Conservation (phyloP, 192 early-diverging fungal species). For the Coemansia sp. region DNA sequence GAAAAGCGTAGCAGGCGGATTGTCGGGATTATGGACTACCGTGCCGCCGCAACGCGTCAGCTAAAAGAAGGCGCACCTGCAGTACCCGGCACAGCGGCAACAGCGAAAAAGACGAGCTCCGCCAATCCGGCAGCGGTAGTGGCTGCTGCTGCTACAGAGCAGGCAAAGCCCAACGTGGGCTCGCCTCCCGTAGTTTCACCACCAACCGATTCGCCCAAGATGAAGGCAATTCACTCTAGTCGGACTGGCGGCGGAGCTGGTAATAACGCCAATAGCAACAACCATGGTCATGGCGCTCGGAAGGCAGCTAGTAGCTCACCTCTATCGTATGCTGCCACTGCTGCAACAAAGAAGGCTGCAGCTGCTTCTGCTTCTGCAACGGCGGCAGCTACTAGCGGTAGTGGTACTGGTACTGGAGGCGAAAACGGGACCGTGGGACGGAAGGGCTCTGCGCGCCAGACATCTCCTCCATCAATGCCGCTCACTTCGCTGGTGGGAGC, state of each 20-base stretch:
- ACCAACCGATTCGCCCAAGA: slow-evolving; percentile 35
- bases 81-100: slow-evolving; percentile 13
- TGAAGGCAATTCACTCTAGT: slow-evolving; percentile 31
- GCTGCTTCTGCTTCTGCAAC: neutral
- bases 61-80: slow-evolving; percentile 31
- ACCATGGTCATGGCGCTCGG: neutral
- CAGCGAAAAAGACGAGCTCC: neutral
- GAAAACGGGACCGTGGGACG: slow-evolving; percentile 19
- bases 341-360: slow-evolving; percentile 29
- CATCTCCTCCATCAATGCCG: slow-evolving; percentile 13
- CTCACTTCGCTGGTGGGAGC: slow-evolving; percentile 37
- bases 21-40: slow-evolving; percentile 45
- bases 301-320: slow-evolving; percentile 4
- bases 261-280: slow-evolving; percentile 9
- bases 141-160: slow-evolving; percentile 3
- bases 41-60: slow-evolving; percentile 49
- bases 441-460: slow-evolving; percentile 15
- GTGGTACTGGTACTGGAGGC: neutral
- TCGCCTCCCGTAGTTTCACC: slow-evolving; percentile 1
- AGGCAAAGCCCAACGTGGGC: slow-evolving; percentile 9
- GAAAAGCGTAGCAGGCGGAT: slow-evolving; percentile 5
- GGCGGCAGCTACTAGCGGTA: neutral
- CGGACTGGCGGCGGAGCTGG: neutral
- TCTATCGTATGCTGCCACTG: slow-evolving; percentile 48
- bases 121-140: neutral